A percentile compares a stretch with the other conserved stretches of the same genome.
Conservation (phyloP, 2,329 filamentous ascomycete species). For the Ophiostoma sp. region DNA sequence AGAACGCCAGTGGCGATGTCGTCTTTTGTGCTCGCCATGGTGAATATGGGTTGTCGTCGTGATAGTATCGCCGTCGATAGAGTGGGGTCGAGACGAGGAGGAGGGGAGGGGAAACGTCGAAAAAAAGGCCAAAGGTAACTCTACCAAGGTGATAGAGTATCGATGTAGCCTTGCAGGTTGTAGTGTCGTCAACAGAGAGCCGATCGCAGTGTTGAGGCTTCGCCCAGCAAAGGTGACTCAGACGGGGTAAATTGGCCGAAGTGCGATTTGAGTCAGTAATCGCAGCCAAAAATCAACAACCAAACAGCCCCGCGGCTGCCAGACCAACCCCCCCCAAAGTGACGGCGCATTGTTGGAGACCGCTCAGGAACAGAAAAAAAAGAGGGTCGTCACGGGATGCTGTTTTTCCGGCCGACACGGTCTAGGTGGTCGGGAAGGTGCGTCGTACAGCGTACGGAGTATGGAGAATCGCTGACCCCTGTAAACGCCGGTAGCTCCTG, state of each 20-base stretch:
- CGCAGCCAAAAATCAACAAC: conserved; percentile 5
- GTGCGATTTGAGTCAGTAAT: conserved; percentile 8
- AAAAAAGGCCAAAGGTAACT: neutral
- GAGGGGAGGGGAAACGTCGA: neutral
- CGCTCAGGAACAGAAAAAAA: conserved; percentile 10
- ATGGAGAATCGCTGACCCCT: no score
- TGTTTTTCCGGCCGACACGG: conserved; percentile 22
- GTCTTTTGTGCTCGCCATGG: conserved; percentile 32
- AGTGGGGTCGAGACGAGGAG: conserved; percentile 1
- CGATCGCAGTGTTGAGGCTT: neutral
- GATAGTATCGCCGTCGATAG: neutral
- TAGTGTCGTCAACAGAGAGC: neutral
- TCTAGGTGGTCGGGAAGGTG: no score
- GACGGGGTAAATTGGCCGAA: neutral
- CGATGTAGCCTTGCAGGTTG: neutral
- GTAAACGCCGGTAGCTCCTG: no score
- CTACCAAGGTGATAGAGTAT: neutral
- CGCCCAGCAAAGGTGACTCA: conserved; percentile 13
- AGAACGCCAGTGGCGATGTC: conserved; percentile 63
- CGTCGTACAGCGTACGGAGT: no score
- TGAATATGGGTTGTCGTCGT: conserved; percentile 22
- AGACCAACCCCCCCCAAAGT: neutral
- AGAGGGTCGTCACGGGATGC: conserved; percentile 15
- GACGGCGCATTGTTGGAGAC: neutral
- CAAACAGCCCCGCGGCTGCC: conserved; percentile 10